phyloP scores from a whole-genome alignment of 208 protist genomes.

The Acanthamoeba royreba region DNA sequence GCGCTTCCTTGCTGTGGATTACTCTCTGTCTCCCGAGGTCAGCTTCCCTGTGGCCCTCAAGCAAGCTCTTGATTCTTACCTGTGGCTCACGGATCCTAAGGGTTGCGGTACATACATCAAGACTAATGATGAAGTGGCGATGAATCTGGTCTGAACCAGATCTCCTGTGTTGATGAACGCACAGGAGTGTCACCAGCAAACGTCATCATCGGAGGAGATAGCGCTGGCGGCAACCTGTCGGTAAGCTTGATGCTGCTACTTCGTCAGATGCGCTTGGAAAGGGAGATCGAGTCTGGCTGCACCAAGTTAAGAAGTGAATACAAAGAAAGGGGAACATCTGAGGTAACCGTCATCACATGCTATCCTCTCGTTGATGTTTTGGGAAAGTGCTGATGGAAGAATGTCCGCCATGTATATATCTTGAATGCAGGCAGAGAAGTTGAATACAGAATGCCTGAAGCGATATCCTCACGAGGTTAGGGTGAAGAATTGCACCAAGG shows the following conservation, averaged over 20 bases:
- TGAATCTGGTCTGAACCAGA: too few species aligned
- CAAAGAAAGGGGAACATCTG: too few species aligned
- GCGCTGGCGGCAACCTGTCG: background rate
- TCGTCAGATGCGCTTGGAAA: background rate
- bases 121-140: background rate
- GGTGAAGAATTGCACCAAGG: background rate
- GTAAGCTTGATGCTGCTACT: background rate
- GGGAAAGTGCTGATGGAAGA: too few species aligned
- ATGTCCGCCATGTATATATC: too few species aligned
- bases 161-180: too few species aligned
- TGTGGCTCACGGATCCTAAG: background rate
- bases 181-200: background rate
- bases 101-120: background rate
- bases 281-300: background rate
- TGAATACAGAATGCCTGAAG: too few species aligned
- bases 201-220: background rate
- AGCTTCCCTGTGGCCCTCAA: constrained; percentile 1
- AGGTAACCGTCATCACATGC: too few species aligned
- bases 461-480: background rate
- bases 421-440: too few species aligned
- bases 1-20: background rate
- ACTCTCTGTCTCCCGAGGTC: background rate
- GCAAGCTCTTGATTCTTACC: background rate
- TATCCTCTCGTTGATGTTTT: too few species aligned
- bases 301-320: too few species aligned